Evolutionary conservation across 306 rosid genomes (phyloP).

Genomic region (Fagus crenata): DNA sequence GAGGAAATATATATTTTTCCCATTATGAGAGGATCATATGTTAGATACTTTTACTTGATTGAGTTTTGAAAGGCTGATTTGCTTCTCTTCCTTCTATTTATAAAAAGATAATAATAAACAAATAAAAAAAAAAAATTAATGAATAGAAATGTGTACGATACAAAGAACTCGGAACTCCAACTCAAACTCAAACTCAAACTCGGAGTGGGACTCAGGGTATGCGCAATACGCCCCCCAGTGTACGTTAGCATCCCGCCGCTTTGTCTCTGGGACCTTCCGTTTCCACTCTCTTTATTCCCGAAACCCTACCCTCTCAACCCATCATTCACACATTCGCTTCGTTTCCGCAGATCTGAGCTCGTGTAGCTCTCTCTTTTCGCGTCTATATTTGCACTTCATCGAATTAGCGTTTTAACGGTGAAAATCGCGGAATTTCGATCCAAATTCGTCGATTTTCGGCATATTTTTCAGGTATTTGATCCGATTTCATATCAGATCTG

Average conservation of each 20-base stretch:
- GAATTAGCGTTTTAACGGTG: not conserved
- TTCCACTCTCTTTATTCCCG: slow-evolving; percentile 20
- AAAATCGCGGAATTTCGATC: slow-evolving; percentile 6
- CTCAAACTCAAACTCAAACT: too few relatives aligned
- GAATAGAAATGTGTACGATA: too few relatives aligned
- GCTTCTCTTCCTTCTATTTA: too few relatives aligned
- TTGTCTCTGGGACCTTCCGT: slow-evolving; percentile 31
- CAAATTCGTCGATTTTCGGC: slow-evolving; percentile 7
- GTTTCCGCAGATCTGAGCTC: slow-evolving; percentile 20
- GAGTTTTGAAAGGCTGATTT: too few relatives aligned
- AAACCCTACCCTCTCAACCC: not conserved
- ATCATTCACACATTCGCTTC: not conserved
- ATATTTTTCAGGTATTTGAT: slow-evolving; percentile 1
- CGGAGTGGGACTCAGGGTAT: not conserved
- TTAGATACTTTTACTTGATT: too few relatives aligned
- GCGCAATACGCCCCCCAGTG: slow-evolving; percentile 28
- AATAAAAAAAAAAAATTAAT: too few relatives aligned
- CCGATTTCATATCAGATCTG: not conserved
- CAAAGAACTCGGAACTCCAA: too few relatives aligned
- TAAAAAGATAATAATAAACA: too few relatives aligned
- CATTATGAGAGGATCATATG: too few relatives aligned
- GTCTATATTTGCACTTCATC: not conserved
- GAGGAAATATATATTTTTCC: too few relatives aligned
- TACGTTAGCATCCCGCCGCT: not conserved
- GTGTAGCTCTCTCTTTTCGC: not conserved